Conservation (phyloP, 2,329 filamentous ascomycete species). For the Onygenales sp. region DNA sequence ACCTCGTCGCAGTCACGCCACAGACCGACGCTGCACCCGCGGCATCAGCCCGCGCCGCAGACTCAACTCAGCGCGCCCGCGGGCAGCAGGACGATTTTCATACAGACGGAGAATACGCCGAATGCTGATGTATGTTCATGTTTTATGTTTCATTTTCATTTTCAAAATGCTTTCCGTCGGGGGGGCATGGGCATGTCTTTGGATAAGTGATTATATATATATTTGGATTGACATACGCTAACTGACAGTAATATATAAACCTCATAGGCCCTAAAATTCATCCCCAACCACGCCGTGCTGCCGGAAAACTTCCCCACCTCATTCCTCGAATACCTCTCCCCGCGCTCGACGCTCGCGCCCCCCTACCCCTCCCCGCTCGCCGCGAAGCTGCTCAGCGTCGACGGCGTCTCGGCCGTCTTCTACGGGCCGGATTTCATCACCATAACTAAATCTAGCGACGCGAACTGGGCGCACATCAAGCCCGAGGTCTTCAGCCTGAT, state of each 20-base stretch:
- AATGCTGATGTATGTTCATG: constrained; percentile 62
- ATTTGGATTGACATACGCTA: too few relatives aligned
- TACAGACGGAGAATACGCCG: constrained; percentile 90
- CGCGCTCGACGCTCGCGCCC: constrained; percentile 76
- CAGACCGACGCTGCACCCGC: constrained; percentile 36
- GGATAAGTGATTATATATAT: too few relatives aligned
- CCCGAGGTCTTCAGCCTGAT: constrained; percentile 93
- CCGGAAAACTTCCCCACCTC: constrained; percentile 62
- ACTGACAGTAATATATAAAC: too few relatives aligned
- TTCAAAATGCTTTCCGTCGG: too few relatives aligned
- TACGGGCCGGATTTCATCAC: constrained; percentile 96
- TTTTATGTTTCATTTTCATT: background rate
- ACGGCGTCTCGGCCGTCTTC: constrained; percentile 90
- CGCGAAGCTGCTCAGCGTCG: constrained; percentile 81
- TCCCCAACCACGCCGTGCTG: constrained; percentile 79
- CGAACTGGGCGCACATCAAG: constrained; percentile 89
- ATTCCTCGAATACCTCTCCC: constrained; percentile 86
- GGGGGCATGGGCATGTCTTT: background rate
- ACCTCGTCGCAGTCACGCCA: constrained; percentile 38
- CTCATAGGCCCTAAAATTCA: constrained; percentile 69
- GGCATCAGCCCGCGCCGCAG: constrained; percentile 29
- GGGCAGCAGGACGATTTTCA: constrained; percentile 75
- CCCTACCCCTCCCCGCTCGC: constrained; percentile 88
- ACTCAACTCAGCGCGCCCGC: constrained; percentile 29
- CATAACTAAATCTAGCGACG: constrained; percentile 78